These are phyloP conservation scores for Trichophaea hybrida DNA, from an alignment of 2,329 filamentous ascomycete species.

Conservation along the genomic window DNA sequence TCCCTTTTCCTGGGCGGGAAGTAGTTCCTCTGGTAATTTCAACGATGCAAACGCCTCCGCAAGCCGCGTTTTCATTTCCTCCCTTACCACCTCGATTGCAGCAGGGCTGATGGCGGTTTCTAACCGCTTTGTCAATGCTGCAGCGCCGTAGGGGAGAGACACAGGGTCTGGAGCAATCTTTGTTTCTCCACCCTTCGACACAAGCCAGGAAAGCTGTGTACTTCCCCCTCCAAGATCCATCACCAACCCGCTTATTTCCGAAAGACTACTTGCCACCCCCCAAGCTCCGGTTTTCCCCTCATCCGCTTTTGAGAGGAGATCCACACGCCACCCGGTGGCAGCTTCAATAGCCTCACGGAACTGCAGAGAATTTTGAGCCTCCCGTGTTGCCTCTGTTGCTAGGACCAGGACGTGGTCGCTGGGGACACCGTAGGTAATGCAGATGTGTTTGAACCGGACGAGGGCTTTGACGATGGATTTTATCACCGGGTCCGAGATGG, in stretches of 20 bases:
- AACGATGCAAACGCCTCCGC: conserved; percentile 44
- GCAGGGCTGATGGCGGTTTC: conserved; percentile 32
- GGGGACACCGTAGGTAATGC: conserved; percentile 53
- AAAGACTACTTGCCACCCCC: conserved; percentile 64
- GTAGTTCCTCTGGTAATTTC: conserved; percentile 41
- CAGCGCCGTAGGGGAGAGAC: conserved; percentile 56
- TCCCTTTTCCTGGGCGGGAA: conserved; percentile 31
- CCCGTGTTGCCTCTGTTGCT: conserved; percentile 79
- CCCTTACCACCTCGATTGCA: conserved; percentile 37
- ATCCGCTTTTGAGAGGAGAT: conserved; percentile 60
- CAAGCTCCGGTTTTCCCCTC: conserved; percentile 73
- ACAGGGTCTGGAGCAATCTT: conserved; percentile 41
- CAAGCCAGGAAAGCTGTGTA: conserved; percentile 55
- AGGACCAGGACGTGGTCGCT: conserved; percentile 54
- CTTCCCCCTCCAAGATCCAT: conserved; percentile 74
- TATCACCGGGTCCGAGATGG: conserved; percentile 48
- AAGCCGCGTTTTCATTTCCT: conserved; percentile 45
- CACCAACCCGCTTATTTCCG: conserved; percentile 57
- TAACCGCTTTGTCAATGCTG: conserved; percentile 46
- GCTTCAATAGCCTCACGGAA: conserved; percentile 52
- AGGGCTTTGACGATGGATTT: conserved; percentile 50
- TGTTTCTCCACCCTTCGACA: conserved; percentile 37
- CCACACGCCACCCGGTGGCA: conserved; percentile 52
- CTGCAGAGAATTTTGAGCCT: conserved; percentile 55
- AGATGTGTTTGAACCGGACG: conserved; percentile 56